Conservation (phyloP, 106 monocot genomes). For the Dactylorhiza incarnata region DNA sequence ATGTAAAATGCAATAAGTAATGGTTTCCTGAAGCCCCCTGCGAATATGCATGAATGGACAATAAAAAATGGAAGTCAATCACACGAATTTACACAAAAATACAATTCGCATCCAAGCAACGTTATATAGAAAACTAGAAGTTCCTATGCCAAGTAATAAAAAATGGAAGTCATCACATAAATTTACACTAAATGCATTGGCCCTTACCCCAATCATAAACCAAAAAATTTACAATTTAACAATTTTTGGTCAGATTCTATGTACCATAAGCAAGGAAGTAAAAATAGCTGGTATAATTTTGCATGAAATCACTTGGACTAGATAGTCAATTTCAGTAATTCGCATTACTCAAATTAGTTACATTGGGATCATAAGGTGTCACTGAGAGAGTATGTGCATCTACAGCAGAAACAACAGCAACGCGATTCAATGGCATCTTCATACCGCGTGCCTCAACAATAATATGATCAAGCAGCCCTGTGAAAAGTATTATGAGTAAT, state of each 20-base stretch:
- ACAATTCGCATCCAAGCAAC: too few species aligned
- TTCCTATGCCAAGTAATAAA: too few species aligned
- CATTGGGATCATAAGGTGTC: slow-evolving; percentile 85
- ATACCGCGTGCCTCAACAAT: slow-evolving; percentile 68
- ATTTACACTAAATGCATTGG: too few species aligned
- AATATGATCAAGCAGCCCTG: slow-evolving; percentile 93
- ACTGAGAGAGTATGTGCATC: slow-evolving; percentile 86
- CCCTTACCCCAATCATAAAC: not conserved
- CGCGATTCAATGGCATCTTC: slow-evolving; percentile 67
- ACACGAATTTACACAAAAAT: too few species aligned
- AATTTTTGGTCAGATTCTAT: not conserved
- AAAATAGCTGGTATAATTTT: not conserved
- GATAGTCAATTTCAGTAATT: not conserved
- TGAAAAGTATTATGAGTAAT: slow-evolving; percentile 3
- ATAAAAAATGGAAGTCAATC: too few species aligned
- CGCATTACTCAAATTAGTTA: slow-evolving; percentile 13
- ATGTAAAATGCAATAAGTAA: too few species aligned
- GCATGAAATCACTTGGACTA: not conserved
- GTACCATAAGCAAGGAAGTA: not conserved
- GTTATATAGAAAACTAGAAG: too few species aligned
- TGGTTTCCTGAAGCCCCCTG: too few species aligned
- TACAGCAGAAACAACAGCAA: slow-evolving; percentile 86
- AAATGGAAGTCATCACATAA: too few species aligned
- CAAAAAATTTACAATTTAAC: not conserved
- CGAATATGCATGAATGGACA: too few species aligned